These are phyloP conservation scores for Nigrograna mackinnonii DNA, from an alignment of 2,329 filamentous ascomycete genomes.

Conservation along the genomic window DNA sequence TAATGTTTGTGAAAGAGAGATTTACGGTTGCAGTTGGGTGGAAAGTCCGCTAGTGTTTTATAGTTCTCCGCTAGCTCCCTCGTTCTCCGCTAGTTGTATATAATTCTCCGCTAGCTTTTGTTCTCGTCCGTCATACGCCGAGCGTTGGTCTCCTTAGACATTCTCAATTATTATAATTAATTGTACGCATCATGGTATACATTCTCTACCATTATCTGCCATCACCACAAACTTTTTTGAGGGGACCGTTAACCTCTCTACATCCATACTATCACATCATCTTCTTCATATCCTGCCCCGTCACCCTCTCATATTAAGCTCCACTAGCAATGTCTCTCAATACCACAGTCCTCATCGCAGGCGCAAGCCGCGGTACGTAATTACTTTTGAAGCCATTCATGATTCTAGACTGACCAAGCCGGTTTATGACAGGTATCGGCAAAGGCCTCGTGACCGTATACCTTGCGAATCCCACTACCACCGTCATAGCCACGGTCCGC, in stretches of 20 bases:
- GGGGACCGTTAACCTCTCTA: too few species aligned
- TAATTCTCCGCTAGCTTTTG: too few species aligned
- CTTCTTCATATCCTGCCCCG: too few species aligned
- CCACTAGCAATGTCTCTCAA: constrained; percentile 1
- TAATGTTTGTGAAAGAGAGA: neutral
- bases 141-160: too few species aligned
- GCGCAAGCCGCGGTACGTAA: constrained; percentile 31
- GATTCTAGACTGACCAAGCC: constrained; percentile 5
- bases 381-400: neutral
- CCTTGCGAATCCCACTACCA: constrained; percentile 41
- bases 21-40: neutral
- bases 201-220: too few species aligned
- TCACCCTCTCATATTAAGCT: neutral
- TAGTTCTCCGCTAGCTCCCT: too few species aligned
- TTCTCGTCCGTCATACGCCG: too few species aligned
- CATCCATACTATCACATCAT: too few species aligned
- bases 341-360: constrained; percentile 31
- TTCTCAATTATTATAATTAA: too few species aligned
- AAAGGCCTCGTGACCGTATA: constrained; percentile 34
- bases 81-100: constrained; percentile 1
- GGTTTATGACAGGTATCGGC: constrained; percentile 36
- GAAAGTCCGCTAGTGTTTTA: constrained; percentile 1
- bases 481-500: constrained; percentile 46
- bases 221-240: too few species aligned
- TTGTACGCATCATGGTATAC: too few species aligned